phyloP scores from a whole-genome alignment of 805 yeast genomes.

The Sungouiella blattae region DNA sequence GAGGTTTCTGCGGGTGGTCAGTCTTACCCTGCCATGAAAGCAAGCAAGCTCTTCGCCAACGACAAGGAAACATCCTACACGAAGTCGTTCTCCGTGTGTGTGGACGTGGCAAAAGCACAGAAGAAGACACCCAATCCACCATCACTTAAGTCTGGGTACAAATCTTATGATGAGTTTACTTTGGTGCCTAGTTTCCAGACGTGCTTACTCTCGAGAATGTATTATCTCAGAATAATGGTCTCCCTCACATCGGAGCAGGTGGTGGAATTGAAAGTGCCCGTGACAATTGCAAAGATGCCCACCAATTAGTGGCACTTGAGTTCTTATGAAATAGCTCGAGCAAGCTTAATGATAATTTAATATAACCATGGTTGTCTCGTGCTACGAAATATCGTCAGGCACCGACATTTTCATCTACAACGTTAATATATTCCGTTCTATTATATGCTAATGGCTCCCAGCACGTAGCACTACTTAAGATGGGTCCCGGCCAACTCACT shows the following conservation, averaged over 20 bases:
- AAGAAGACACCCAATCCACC: conserved; percentile 11
- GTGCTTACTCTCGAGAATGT: conserved; percentile 32
- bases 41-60: conserved; percentile 4
- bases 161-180: conserved; percentile 24
- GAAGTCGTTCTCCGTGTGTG: conserved; percentile 20
- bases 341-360: too few relatives aligned
- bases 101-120: conserved; percentile 27
- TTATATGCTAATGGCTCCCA: background rate
- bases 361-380: too few relatives aligned
- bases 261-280: conserved; percentile 28
- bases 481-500: conserved; percentile 55
- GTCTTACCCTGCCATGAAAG: conserved; percentile 7
- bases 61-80: conserved; percentile 13
- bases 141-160: conserved; percentile 8
- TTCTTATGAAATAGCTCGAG: too few relatives aligned
- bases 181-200: conserved; percentile 39
- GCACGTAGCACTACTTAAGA: conserved; percentile 19
- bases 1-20: conserved; percentile 20
- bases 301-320: too few relatives aligned
- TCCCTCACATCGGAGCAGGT: conserved; percentile 19
- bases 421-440: too few relatives aligned
- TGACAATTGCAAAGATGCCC: conserved; percentile 20
- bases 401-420: too few relatives aligned
- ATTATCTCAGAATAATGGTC: conserved; percentile 25
- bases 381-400: too few relatives aligned